Evolutionary conservation across 2,329 filamentous ascomycete species (phyloP).

Genomic region (Neopestalotiopsis rosae): DNA sequence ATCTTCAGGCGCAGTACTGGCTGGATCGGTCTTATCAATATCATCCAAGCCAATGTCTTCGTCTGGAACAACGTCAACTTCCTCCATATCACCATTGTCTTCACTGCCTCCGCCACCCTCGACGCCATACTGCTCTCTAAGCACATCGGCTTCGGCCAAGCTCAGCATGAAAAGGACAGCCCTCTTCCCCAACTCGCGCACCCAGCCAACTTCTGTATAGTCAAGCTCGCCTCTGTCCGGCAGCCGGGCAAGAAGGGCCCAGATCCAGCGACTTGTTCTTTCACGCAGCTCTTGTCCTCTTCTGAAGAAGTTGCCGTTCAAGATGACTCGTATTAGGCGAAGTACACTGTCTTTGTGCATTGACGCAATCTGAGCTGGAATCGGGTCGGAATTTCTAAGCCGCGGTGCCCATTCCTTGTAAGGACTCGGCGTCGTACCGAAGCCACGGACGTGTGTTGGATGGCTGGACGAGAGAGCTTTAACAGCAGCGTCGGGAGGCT

Average conservation of each 20-base stretch:
- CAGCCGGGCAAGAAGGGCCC: conserved; percentile 79
- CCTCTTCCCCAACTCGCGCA: conserved; percentile 81
- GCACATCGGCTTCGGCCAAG: conserved; percentile 56
- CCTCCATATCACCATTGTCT: conserved; percentile 25
- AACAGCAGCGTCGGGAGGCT: conserved; percentile 58
- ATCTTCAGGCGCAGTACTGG: not conserved
- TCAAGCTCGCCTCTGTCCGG: conserved; percentile 77
- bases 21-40: not conserved
- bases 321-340: conserved; percentile 69
- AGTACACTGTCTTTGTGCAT: conserved; percentile 72
- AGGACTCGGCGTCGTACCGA: conserved; percentile 55
- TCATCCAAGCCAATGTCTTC: not conserved
- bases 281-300: conserved; percentile 64
- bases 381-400: conserved; percentile 59
- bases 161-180: conserved; percentile 67
- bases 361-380: conserved; percentile 63
- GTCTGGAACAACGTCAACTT: not conserved
- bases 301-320: conserved; percentile 67
- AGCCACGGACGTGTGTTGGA: conserved; percentile 59
- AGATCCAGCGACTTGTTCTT: conserved; percentile 81
- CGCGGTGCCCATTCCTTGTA: conserved; percentile 58
- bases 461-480: conserved; percentile 58
- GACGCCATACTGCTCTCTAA: conserved; percentile 48
- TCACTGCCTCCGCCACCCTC: conserved; percentile 35
- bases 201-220: conserved; percentile 74